Conservation (phyloP, 192 early-diverging fungal species). For the Chytriomyces hyalinus region DNA sequence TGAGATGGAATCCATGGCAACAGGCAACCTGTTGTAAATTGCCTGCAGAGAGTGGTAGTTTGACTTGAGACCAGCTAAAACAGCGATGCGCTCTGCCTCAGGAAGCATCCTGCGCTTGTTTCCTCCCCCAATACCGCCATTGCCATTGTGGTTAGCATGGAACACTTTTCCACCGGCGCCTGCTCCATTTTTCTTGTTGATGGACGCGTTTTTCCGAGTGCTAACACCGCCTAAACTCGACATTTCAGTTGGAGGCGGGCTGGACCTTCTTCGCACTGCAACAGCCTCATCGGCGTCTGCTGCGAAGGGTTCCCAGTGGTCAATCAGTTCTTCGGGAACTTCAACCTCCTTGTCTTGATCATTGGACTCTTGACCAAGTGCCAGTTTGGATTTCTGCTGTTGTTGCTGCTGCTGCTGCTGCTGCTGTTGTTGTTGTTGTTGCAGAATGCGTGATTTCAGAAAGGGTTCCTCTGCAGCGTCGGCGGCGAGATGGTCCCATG, state of each 20-base stretch:
- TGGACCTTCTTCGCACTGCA: neutral
- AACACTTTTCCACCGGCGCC: neutral
- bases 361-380: neutral
- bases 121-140: conserved; percentile 17
- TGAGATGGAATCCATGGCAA: conserved; percentile 45
- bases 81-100: conserved; percentile 38
- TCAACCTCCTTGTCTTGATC: conserved; percentile 16
- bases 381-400: no score
- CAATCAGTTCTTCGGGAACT: conserved; percentile 39
- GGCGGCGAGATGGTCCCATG: conserved; percentile 38
- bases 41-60: conserved; percentile 41
- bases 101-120: conserved; percentile 34
- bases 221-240: neutral
- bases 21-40: conserved; percentile 40
- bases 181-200: neutral
- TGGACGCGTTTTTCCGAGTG: neutral
- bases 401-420: no score
- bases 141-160: neutral
- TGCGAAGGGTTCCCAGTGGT: conserved; percentile 21
- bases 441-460: neutral
- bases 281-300: neutral
- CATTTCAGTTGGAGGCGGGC: conserved; percentile 33
- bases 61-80: conserved; percentile 43
- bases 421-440: no score
- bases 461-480: conserved; percentile 20